Percentiles rank a stretch among this genome's conserved stretches.
Evolutionary conservation across 208 protist genomes (phyloP).

Genomic region (Phytomonas sp.): DNA sequence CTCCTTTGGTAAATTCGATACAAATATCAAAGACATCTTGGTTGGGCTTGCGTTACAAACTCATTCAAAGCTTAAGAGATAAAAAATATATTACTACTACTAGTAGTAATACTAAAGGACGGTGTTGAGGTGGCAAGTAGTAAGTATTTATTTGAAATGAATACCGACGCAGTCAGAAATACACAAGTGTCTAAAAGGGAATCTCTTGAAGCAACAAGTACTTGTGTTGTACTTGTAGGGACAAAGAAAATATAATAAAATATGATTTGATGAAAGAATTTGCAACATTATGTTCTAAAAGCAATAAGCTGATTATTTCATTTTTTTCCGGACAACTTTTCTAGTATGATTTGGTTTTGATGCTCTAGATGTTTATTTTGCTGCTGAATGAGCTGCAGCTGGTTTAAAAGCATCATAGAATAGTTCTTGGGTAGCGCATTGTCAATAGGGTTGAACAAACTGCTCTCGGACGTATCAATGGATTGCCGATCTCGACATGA

Average conservation of each 20-base stretch:
- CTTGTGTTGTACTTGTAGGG: neutral
- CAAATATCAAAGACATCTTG: slow-evolving; percentile 30
- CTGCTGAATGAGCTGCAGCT: slow-evolving; percentile 37
- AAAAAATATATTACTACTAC: slow-evolving; percentile 10
- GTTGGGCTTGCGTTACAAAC: neutral
- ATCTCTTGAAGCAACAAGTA: neutral
- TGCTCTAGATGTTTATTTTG: slow-evolving; percentile 48
- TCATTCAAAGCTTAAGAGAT: neutral
- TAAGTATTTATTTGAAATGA: neutral
- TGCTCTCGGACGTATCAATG: slow-evolving; percentile 1
- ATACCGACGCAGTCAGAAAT: neutral
- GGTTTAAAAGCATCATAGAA: slow-evolving; percentile 15
- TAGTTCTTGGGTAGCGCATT: neutral
- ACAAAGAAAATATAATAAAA: slow-evolving; percentile 11
- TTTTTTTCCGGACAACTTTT: slow-evolving; percentile 10
- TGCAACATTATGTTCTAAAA: neutral
- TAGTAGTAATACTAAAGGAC: neutral
- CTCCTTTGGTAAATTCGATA: slow-evolving; percentile 25
- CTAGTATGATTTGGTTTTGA: slow-evolving; percentile 52
- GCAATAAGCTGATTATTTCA: neutral
- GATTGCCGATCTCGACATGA: slow-evolving; percentile 21
- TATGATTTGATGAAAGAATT: neutral
- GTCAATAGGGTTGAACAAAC: neutral
- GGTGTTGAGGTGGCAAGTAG: neutral
- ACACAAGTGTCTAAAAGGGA: neutral